A percentile compares a stretch with the other conserved stretches of the same genome.
Evolutionary conservation across 208 protist genomes (phyloP).

Genomic region (Trypanosoma platydactyli): DNA sequence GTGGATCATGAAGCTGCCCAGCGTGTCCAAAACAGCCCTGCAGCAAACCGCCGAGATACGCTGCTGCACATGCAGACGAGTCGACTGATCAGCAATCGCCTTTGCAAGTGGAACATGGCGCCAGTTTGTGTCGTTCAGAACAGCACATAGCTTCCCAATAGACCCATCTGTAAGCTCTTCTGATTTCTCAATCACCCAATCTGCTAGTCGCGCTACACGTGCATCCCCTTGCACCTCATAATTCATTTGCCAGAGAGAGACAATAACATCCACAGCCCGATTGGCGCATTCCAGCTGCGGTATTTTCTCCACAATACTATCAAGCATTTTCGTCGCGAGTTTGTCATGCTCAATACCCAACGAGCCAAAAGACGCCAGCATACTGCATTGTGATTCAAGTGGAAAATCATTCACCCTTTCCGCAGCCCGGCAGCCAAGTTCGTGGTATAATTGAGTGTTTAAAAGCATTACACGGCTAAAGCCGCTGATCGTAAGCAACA

Average conservation of each 20-base stretch:
- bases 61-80: conserved; percentile 37
- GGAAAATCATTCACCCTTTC: conserved; percentile 44
- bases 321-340: conserved; percentile 37
- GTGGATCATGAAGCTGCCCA: conserved; percentile 48
- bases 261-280: conserved; percentile 46
- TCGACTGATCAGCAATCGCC: conserved; percentile 48
- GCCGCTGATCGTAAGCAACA: conserved; percentile 58
- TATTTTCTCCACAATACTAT: conserved; percentile 19
- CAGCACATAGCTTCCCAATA: conserved; percentile 60
- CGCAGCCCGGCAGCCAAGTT: conserved; percentile 41
- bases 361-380: conserved; percentile 59
- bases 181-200: conserved; percentile 39
- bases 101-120: conserved; percentile 39
- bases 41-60: conserved; percentile 37
- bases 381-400: conserved; percentile 46
- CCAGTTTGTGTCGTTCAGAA: conserved; percentile 57
- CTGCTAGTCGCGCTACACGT: conserved; percentile 23
- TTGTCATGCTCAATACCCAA: conserved; percentile 45
- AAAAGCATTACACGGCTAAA: conserved; percentile 71
- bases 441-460: conserved; percentile 58
- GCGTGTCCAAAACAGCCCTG: conserved; percentile 65
- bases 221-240: conserved; percentile 31
- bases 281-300: conserved; percentile 45
- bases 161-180: conserved; percentile 40
- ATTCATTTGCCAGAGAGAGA: conserved; percentile 68